Conservation (phyloP, 345 rosid species). For the Arabidopsis suecica region DNA sequence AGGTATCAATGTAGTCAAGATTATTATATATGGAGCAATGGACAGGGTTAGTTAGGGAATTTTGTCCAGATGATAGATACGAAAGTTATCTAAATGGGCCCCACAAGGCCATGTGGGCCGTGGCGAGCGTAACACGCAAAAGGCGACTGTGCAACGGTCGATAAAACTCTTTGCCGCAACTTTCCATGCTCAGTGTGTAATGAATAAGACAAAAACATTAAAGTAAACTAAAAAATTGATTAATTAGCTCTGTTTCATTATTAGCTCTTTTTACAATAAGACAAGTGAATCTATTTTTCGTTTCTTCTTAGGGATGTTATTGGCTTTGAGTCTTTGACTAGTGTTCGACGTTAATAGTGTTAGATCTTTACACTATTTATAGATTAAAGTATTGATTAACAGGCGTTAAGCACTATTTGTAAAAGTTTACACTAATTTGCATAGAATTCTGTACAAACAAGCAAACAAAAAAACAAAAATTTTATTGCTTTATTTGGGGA, state of each 20-base stretch:
- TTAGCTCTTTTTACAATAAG: conserved; percentile 9
- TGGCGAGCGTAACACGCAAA: conserved; percentile 45
- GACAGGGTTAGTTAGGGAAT: conserved; percentile 18
- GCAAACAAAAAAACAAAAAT: too few relatives aligned
- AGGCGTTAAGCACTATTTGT: too few relatives aligned
- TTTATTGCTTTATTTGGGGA: too few relatives aligned
- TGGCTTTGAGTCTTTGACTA: not conserved
- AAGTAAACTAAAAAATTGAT: not conserved
- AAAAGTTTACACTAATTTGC: too few relatives aligned
- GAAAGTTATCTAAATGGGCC: conserved; percentile 17
- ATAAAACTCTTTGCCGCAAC: conserved; percentile 35
- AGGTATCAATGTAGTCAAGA: not conserved
- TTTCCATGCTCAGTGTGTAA: conserved; percentile 15
- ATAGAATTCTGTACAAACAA: too few relatives aligned
- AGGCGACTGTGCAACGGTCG: conserved; percentile 45
- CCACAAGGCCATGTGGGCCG: conserved; percentile 43
- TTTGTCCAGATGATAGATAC: conserved; percentile 10
- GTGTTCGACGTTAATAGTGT: not conserved
- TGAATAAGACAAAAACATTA: conserved; percentile 18
- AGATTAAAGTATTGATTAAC: not conserved
- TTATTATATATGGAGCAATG: not conserved
- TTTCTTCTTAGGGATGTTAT: not conserved
- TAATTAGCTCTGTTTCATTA: not conserved
- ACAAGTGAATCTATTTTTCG: not conserved
- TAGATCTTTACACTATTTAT: not conserved